phyloP scores from a whole-genome alignment of 75 land plant species.

The Chamaecyparis obtusa region DNA sequence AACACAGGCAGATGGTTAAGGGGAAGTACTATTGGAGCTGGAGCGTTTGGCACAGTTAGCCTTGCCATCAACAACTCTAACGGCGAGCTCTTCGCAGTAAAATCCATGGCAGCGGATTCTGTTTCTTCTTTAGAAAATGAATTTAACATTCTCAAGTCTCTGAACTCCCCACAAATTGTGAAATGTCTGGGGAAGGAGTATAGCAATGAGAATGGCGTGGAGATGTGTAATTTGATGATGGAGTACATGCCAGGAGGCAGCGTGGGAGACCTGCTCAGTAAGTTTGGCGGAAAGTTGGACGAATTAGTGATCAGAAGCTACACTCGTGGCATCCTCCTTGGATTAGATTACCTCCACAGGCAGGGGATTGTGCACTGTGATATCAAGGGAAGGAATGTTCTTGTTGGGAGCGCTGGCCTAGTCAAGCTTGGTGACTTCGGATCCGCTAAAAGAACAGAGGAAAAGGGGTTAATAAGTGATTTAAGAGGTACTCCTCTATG shows the following conservation, averaged over 20 bases:
- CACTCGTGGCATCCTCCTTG: conserved; percentile 26
- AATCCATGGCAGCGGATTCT: conserved; percentile 19
- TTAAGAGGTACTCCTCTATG: conserved; percentile 52
- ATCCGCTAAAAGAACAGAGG: conserved; percentile 22
- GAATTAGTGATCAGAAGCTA: neutral
- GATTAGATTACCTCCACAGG: conserved; percentile 34
- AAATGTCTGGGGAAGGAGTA: conserved; percentile 33
- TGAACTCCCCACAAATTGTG: conserved; percentile 39
- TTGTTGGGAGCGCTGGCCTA: conserved; percentile 22
- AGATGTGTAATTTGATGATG: conserved; percentile 36
- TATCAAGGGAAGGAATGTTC: conserved; percentile 47
- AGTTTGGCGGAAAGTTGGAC: neutral
- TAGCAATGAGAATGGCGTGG: conserved; percentile 18
- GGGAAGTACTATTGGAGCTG: conserved; percentile 40
- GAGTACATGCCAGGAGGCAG: conserved; percentile 66
- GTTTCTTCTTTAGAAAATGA: conserved; percentile 37
- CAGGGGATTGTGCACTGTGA: conserved; percentile 55
- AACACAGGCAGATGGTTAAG: conserved; percentile 28
- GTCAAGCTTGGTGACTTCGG: conserved; percentile 34
- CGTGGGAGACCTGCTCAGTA: neutral
- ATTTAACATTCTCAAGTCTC: conserved; percentile 23
- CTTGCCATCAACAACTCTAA: conserved; percentile 38
- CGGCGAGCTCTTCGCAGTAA: conserved; percentile 55
- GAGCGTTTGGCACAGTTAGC: conserved; percentile 48
- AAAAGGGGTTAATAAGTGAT: conserved; percentile 15